Base-by-base conservation (phyloP, 2,329 filamentous ascomycete species). In the Colletotrichum scovillei region DNA sequence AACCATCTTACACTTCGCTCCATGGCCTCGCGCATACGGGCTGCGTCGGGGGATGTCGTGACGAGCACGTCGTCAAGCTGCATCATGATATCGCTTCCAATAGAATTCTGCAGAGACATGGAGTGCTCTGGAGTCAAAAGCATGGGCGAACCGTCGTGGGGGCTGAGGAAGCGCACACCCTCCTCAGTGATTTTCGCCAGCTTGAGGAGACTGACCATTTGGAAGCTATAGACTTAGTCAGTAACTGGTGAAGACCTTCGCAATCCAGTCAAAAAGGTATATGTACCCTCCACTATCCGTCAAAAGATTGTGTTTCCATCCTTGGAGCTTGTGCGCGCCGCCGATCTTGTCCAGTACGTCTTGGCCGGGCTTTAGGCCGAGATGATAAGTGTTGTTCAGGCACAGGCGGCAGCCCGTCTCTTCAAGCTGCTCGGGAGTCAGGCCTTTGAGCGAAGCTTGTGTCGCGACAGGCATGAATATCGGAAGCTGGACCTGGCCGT, bases 381-480 rank as follows among this genome's bases (percentile, higher is more conserved):
- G 86, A 82, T 99, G 97, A 80, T 99, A 99, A 14, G 97, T 99
- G 84, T 99, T 99, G 85, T 99, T 99, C 76, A 99, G 86, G 82
- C 97, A 99, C 55, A 99, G 86, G 72, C 94, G 91, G 80, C 97
- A 99, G 56, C 94, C 92, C 0, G 95, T 97, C 67, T 94, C 92
- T 78, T 97, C 95, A 2, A 99, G 88, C 80, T 99, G 97, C 76
- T 96, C 92, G 1, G 96, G 95, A 0, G 97, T 98, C 69, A 99
- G 85, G 56, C 97, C 97, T 81, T 99, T 99, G 52, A 99, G 88
- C 0, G 96, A 98, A 1, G 94, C 97, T 84, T 99, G 97, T 0
- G 97, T 99, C 35, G 97, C 97, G 56, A 99, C 97, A 19, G 97
- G 97, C 97, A 99, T 99, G 84, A 99, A 99, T 72, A 98, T 92